Evolutionary conservation across 257 asterid genomes (phyloP).

Genomic region (Primulina huaijiensis): DNA sequence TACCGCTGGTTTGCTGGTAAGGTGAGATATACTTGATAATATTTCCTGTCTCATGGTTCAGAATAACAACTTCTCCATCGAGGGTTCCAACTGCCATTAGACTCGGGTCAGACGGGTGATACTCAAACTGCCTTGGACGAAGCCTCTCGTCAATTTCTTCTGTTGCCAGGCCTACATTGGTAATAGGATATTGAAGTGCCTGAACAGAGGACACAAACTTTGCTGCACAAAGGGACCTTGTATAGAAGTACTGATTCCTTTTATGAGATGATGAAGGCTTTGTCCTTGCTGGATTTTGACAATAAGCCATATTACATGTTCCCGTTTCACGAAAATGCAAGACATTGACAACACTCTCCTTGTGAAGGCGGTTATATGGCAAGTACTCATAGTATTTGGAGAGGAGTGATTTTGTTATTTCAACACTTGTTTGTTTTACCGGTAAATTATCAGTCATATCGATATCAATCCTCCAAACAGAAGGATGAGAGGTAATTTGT

Average conservation of each 20-base stretch:
- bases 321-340: constrained; percentile 49
- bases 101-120: constrained; percentile 67
- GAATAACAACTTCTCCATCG: constrained; percentile 70
- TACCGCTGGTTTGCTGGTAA: constrained; percentile 34
- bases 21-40: constrained; percentile 38
- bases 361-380: constrained; percentile 53
- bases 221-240: constrained; percentile 66
- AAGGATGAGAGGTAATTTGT: constrained; percentile 26
- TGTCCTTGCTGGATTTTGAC: constrained; percentile 16
- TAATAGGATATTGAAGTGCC: constrained; percentile 40
- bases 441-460: constrained; percentile 30
- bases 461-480: constrained; percentile 32
- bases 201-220: constrained; percentile 44
- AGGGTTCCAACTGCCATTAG: constrained; percentile 84
- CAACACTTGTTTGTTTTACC: constrained; percentile 27
- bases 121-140: constrained; percentile 86
- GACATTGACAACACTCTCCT: constrained; percentile 44
- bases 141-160: constrained; percentile 37
- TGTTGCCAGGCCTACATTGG: constrained; percentile 23
- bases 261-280: constrained; percentile 30
- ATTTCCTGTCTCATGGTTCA: constrained; percentile 71
- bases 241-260: constrained; percentile 50
- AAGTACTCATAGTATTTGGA: constrained; percentile 64
- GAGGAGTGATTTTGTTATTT: constrained; percentile 41
- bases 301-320: constrained; percentile 22